Evolutionary conservation across 2,329 filamentous ascomycete genomes (phyloP), one percentile per base, ranked within the genome.

Genomic region (Pestalotiopsis sp.): DNA sequence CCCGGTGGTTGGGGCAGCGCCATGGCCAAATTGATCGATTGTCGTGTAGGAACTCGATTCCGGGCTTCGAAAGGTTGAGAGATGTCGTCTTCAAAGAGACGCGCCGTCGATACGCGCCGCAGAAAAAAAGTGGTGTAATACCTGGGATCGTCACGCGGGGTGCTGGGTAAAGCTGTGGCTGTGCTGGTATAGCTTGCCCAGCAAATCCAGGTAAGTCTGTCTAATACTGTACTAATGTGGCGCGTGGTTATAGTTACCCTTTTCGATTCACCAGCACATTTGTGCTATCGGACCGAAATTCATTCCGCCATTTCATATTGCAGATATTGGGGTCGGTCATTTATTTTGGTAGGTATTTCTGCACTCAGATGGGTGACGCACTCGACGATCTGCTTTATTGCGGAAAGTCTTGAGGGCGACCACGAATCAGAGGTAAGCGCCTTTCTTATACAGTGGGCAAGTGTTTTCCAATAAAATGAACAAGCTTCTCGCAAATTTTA

Each of bases 1-100:
- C 91, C 83, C 1, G 76, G 71, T 13, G 75, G 74, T 36, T 78
- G 66, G 36, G 77, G 75, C 31, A 78, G 75, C 38, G 77, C 77
- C 77, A 79, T 76, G 31, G 11, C 27, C n/a, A n/a, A 49, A 27
- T 45, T 49, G 39, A 49, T 27, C 39, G 61, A 14, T 52, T 36
- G 3, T 20, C 4, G 23, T 31, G 38, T 17, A 41, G 12, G 62
- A 2, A n/a, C 38, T 31, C 13, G 13, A 25, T 12, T 25, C 12
- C 12, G 57, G 23, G 57, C 12, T 27, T 59, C 5, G 57, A 5
- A 11, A 14, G 57, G 31, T 36, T 27, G 57, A 23, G 45, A n/a
- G 20, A n/a, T 52, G 45, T 52, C 5, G 45, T n/a, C 20, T 17
- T 52, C 17, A 23, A n/a, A 11, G 45, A 52, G 45, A 52, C 45